Conservation (phyloP, 176 grass and related monocot genomes). For the Tillandsia fasciculata region DNA sequence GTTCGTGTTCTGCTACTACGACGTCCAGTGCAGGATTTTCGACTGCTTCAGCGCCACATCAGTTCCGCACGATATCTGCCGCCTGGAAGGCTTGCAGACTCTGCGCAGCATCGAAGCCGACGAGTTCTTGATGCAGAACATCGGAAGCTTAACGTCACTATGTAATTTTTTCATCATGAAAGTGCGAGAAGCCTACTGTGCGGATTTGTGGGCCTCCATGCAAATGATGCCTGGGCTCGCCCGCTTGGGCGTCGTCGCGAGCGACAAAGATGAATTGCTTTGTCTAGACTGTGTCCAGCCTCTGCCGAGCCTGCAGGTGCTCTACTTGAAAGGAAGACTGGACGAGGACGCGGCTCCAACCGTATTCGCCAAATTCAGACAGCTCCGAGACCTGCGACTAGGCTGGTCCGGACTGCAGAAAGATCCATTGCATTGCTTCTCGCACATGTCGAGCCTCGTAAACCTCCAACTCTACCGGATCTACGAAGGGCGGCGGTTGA, state of each 20-base stretch:
- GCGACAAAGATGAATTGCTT: conserved; percentile 13
- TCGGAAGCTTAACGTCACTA: conserved; percentile 17
- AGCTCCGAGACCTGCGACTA: conserved; percentile 20
- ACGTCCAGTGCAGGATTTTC: neutral
- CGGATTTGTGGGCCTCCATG: conserved; percentile 27
- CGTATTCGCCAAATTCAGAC: neutral
- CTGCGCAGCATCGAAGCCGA: conserved; percentile 20
- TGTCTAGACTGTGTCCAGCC: conserved; percentile 10
- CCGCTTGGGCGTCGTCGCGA: conserved; percentile 9
- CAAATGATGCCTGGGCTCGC: conserved; percentile 24
- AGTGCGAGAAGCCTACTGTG: conserved; percentile 11
- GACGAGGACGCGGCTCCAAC: conserved; percentile 12
- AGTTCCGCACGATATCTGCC: conserved; percentile 8
- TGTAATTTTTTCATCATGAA: conserved; percentile 21
- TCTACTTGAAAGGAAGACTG: conserved; percentile 28
- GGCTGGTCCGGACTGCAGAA: conserved; percentile 20
- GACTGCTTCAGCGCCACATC: no score
- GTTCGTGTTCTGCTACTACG: neutral
- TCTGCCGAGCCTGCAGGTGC: conserved; percentile 16
- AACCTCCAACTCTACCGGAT: conserved; percentile 7
- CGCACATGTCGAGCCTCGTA: conserved; percentile 20
- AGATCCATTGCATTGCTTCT: conserved; percentile 23
- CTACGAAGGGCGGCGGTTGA: conserved; percentile 8
- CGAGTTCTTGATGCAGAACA: conserved; percentile 18
- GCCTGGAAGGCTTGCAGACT: conserved; percentile 15